Base-by-base conservation (phyloP, 352 stramenopile genomes). In the Achlya hypogyna region DNA sequence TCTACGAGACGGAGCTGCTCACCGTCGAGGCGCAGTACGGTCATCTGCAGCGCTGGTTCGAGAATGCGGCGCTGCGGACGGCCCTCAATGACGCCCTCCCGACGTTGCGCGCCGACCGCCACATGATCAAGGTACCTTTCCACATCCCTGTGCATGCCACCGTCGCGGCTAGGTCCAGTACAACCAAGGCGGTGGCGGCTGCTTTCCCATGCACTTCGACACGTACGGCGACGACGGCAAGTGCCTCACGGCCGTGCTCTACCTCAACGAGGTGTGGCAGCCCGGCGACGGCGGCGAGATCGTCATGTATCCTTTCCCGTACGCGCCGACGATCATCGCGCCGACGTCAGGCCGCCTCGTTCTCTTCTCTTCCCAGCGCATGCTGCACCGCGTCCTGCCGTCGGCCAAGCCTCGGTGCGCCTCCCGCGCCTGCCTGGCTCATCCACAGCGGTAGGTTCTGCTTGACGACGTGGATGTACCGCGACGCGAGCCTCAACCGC, bases 201-300 rank as follows among this genome's bases (percentile, higher is more conserved):
- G 85, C 69, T 96, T 96, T 62, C 87, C 87, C 0, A 76, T 89
- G 73, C 87, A 96, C 60, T 94, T 90, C 47, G 87, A 96, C 70
- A 84, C 85, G 35, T 91, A 89, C 58, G 86, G 84, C 0, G 78
- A 88, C 69, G 82, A 91, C 49, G 82, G 81, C 71, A 93, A 93
- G 72, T 88, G 81, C 56, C 65, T 96, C 59, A 95, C 84, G 0
- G 84, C 80, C 4, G 80, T 96, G 52, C 63, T 95, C 16, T 96
- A 95, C 69, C 73, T 96, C 53, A 95, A 94, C 64, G 81, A 89
- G 2, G 22, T 76, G 9, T 96, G 87, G 87, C n/a, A 69, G 14
- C 40, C 75, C 23, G 82, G 75, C 32, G 76, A 96, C 60, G 84
- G 84, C 35, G 87, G 86, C 9, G 87, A 95, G 62, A 76, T 96